Percentiles rank a stretch among this genome's conserved stretches.
Conservation (phyloP, 768 basidiomycete genomes). For the Lepiota brunneoincarnata region DNA sequence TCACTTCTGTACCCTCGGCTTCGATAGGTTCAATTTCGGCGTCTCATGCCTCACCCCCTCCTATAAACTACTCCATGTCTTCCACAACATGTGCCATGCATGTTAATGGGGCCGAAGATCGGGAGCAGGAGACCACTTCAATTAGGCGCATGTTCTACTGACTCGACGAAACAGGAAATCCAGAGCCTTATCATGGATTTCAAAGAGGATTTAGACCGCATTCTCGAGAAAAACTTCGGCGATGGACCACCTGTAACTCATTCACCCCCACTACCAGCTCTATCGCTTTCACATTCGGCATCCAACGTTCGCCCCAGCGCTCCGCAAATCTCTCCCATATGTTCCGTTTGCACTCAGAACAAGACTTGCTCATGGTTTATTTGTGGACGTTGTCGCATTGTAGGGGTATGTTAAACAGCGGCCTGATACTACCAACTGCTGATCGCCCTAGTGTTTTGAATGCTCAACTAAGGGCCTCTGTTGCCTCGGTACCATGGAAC, state of each 20-base stretch:
- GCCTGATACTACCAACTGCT: not conserved
- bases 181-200: conserved; percentile 19
- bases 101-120: conserved; percentile 14
- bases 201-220: conserved; percentile 15
- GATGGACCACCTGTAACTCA: not conserved
- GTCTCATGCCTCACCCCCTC: conserved; percentile 32
- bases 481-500: conserved; percentile 7
- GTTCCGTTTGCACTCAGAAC: conserved; percentile 31
- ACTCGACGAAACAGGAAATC: conserved; percentile 21
- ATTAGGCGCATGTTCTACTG: conserved; percentile 15
- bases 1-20: conserved; percentile 9
- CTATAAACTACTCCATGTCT: conserved; percentile 28
- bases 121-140: conserved; percentile 20
- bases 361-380: conserved; percentile 30
- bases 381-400: conserved; percentile 34
- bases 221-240: conserved; percentile 4
- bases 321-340: conserved; percentile 15
- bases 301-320: conserved; percentile 12
- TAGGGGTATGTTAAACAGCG: conserved; percentile 28
- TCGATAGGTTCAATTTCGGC: conserved; percentile 23
- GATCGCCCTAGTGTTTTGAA: not conserved
- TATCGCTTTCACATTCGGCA: not conserved
- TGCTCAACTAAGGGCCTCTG: conserved; percentile 5
- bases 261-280: conserved; percentile 9
- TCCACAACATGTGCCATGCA: conserved; percentile 17